A percentile compares a stretch with the other conserved stretches of the same genome.
Evolutionary conservation across 202 grass and related monocot genomes (phyloP).

Genomic region (Thinopyrum obtusiflorum): DNA sequence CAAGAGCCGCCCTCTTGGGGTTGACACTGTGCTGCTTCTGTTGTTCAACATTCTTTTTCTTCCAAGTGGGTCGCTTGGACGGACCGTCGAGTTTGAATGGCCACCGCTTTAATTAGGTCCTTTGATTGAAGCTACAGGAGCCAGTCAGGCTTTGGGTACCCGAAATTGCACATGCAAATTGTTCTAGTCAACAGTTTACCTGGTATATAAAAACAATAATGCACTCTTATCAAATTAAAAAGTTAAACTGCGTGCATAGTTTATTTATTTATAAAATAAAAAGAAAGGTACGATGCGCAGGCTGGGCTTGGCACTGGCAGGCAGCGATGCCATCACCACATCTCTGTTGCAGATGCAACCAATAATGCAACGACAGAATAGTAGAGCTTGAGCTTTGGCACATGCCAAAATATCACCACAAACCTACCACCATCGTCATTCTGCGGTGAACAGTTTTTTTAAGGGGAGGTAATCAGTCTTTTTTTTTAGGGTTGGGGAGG

Average conservation of each 20-base stretch:
- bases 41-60: neutral
- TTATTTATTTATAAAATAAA: neutral
- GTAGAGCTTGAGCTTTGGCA: too few species aligned
- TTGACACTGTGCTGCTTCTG: conserved; percentile 4
- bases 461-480: too few species aligned
- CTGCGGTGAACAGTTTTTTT: too few species aligned
- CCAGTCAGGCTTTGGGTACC: neutral
- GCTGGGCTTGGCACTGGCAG: too few species aligned
- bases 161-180: neutral
- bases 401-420: too few species aligned
- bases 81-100: too few species aligned
- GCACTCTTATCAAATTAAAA: neutral
- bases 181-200: neutral
- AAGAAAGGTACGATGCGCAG: neutral
- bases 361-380: neutral
- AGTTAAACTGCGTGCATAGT: neutral
- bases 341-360: neutral
- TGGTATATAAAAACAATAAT: neutral
- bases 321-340: neutral
- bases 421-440: too few species aligned
- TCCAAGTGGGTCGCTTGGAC: neutral
- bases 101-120: neutral
- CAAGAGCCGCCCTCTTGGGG: neutral
- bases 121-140: too few species aligned
- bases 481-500: too few species aligned